A percentile compares a stretch with the other conserved stretches of the same genome.
phyloP scores from a whole-genome alignment of 163 green algal species.

The Scenedesmus sp. region DNA sequence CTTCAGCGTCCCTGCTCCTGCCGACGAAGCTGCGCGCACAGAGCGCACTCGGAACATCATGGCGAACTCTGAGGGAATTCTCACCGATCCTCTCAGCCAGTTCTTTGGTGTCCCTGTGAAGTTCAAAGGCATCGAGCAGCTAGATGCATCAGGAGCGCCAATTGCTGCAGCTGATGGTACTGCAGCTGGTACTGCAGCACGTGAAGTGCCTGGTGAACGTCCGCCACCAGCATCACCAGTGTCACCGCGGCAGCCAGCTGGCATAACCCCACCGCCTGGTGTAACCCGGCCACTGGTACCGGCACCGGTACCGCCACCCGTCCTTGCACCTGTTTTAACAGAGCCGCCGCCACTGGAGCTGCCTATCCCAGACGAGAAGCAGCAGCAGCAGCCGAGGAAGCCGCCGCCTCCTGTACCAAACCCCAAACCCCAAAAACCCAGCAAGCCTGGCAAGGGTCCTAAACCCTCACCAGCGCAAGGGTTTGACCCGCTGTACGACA shows the following conservation, averaged over 20 bases:
- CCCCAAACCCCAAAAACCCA: neutral
- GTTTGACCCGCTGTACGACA: constrained; percentile 2
- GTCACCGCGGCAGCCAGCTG: neutral
- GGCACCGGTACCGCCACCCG: constrained; percentile 10
- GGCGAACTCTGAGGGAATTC: neutral
- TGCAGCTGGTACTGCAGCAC: neutral
- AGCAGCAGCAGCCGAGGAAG: constrained; percentile 1
- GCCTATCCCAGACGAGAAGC: neutral
- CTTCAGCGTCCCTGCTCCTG: neutral
- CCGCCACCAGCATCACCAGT: neutral
- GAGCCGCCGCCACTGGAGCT: neutral
- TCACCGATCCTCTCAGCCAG: neutral
- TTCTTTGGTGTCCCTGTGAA: neutral
- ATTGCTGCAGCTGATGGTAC: neutral
- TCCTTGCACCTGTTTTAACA: neutral
- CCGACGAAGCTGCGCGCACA: neutral
- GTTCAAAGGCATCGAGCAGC: neutral
- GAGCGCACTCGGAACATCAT: neutral
- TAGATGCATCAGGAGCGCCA: neutral
- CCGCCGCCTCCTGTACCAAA: neutral
- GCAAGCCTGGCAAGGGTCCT: neutral
- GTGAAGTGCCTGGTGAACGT: neutral
- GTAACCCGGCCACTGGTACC: neutral
- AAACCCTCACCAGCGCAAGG: neutral
- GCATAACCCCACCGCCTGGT: neutral